Base-by-base conservation (phyloP, 2,329 filamentous ascomycete species). In the Colletotrichum liaoningense region DNA sequence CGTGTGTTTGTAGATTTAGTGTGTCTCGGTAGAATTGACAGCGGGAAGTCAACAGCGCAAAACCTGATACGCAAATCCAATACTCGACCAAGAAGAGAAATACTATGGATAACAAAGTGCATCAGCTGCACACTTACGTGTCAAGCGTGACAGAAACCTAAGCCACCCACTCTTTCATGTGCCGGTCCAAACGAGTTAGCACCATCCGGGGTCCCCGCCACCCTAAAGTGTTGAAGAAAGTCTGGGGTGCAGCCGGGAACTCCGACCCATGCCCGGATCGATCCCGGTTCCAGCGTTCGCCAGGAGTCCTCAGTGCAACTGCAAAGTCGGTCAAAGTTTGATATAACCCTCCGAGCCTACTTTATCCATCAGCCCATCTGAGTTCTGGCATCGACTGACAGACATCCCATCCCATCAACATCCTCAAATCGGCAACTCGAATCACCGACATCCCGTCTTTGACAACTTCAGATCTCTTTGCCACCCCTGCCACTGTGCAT, bases 201-300 rank as follows among this genome's bases (percentile, higher is more conserved):
- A 67, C 56, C 57, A 63, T 72, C 69, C 35, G 63, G 69, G 69
- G 69, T 56, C 64, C 69, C 69, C 69, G 63, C 69, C 69, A 55
- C 24, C 28, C 49, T 35, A 35, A 9, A 72, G 49, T 38, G 57
- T 63, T 63, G 57, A 59, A 63, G 66, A 72, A 30, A 67, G 52
- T 63, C 68, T 72, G 69, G 69, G 69, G 69, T 72, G 35, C 69
- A 72, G 69, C 30, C 69, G 69, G 69, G 63, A 72, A 66, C 42
- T 72, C 69, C 69, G 69, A 59, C 30, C 33, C 5, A 19, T 35
- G 30, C 46, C 63, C 69, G 69, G 69, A 68, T 62, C 56, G 62
- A 60, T 60, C 42, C 68, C 68, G 63, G 63, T 46, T 46, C 42
- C 55, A 70, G 68, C 42, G 68, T 66, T 24, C 30, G 35, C 56